Evolutionary conservation across 192 early-diverging fungal genomes (phyloP), one percentile per base, ranked within the genome.

Genomic region (Linnemannia exigua): DNA sequence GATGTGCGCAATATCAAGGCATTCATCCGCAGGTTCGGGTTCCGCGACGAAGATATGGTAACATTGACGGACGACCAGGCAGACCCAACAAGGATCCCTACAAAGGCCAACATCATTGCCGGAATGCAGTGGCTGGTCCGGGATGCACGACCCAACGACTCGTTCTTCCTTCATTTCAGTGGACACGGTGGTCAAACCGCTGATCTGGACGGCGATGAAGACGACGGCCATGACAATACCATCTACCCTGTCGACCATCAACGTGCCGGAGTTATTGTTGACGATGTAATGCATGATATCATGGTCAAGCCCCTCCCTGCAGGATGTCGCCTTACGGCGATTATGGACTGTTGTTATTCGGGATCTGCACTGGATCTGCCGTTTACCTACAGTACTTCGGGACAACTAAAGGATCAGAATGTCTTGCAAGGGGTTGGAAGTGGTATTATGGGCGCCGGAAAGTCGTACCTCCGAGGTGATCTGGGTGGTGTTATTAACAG

Each of bases 311-410:
- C 93, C 14, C 89, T 96, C 31, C 91, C 90, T 19, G 35, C 79
- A 50, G 88, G 96, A 36, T 93, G 91, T 66, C 92, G 95, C 31
- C 80, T 97, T 79, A 97, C 96, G 1, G 95, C 92, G 1, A 92
- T 97, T 50, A 96, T 95, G 87, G 96, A 97, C 86, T 96, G 94
- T 70, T 97, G 96, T 81, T 95, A 97, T 79, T 95, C 94, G 47
- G 96, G 95, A 25, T 94, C 96, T 1, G 95, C 93, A 0, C 88
- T 97, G 46, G 96, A 97, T 85, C 87, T 97, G 61, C 95, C 96
- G 3, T 97, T 92, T 80, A 90, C 92, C 76, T 97, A 97, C 79
- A 92, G 93, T 44, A 95, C 94, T 28, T 52, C 89, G 63, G 95
- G 96, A 50, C 78, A 79, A 17, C 25, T 93, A n/a, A 93, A 93